Evolutionary conservation across 805 yeast genomes (phyloP).

Genomic region (Alloascoidea africana): DNA sequence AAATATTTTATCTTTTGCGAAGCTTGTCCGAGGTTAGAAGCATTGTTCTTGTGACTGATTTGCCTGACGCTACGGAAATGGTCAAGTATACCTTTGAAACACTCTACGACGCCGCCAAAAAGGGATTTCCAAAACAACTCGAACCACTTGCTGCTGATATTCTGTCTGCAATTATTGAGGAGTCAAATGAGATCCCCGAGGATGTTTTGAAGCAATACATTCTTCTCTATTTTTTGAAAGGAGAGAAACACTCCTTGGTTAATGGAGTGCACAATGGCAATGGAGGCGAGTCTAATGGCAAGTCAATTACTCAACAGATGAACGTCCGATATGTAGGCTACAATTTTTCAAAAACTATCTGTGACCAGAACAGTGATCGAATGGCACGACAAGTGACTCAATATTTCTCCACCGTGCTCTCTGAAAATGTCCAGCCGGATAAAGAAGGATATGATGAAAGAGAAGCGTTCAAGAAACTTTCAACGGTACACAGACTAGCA

Average conservation of each 20-base stretch:
- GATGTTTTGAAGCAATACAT: conserved; percentile 46
- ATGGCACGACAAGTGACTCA: conserved; percentile 66
- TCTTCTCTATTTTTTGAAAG: conserved; percentile 39
- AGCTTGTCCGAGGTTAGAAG: conserved; percentile 64
- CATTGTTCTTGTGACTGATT: conserved; percentile 57
- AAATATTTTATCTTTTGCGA: conserved; percentile 50
- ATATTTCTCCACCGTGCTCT: conserved; percentile 62
- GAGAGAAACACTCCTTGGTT: conserved; percentile 7
- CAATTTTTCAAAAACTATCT: conserved; percentile 47
- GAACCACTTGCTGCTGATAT: conserved; percentile 55
- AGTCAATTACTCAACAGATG: conserved; percentile 8
- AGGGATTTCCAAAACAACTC: conserved; percentile 32
- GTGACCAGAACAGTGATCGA: conserved; percentile 56
- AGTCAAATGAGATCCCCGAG: conserved; percentile 48
- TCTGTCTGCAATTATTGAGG: conserved; percentile 61
- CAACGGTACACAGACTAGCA: conserved; percentile 23
- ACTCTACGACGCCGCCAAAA: conserved; percentile 39
- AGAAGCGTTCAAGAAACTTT: conserved; percentile 2
- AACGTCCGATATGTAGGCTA: conserved; percentile 30
- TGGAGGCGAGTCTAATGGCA: conserved; percentile 7
- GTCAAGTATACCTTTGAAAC: conserved; percentile 40
- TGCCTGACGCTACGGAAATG: conserved; percentile 43
- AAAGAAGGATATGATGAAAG: conserved; percentile 12
- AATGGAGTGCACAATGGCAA: conserved; percentile 6
- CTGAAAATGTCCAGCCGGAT: conserved; percentile 11